Percentiles rank a stretch among this genome's conserved stretches.
Conservation (phyloP, 108 stramenopile species). For the Cyclotella choctawhatcheeana region DNA sequence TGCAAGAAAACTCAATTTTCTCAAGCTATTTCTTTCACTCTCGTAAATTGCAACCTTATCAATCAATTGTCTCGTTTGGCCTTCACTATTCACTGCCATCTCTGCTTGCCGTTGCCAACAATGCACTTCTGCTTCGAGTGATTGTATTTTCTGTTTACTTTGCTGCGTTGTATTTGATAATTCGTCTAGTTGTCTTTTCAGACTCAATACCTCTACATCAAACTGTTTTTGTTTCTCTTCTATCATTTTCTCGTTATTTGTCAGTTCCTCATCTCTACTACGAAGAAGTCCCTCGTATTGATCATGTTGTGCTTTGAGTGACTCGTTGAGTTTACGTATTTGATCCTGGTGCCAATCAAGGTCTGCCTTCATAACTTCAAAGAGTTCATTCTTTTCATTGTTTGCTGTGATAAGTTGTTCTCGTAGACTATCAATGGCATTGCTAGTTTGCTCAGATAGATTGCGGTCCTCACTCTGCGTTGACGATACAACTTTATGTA, state of each 20-base stretch:
- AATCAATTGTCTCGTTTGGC: slow-evolving; percentile 1
- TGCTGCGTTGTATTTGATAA: neutral
- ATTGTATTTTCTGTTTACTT: slow-evolving; percentile 6
- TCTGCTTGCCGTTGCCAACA: slow-evolving; percentile 2
- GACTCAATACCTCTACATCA: neutral
- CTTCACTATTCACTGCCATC: slow-evolving; percentile 16
- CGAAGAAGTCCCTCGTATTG: neutral
- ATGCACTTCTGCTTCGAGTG: slow-evolving; percentile 10
- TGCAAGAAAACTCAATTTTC: slow-evolving; percentile 29
- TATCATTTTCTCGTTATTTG: neutral
- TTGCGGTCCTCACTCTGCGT: too few species aligned
- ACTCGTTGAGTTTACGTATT: slow-evolving; percentile 17
- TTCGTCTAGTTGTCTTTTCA: neutral
- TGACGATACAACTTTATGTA: neutral
- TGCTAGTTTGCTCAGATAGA: neutral
- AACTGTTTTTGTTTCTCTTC: neutral
- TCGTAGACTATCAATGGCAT: neutral
- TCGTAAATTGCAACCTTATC: slow-evolving; percentile 13
- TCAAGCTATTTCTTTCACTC: slow-evolving; percentile 35
- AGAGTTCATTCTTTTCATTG: slow-evolving; percentile 8
- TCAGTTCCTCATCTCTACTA: neutral
- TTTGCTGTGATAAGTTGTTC: neutral
- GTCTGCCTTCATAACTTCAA: slow-evolving; percentile 12
- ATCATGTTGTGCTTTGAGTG: slow-evolving; percentile 4
- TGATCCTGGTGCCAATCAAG: slow-evolving; percentile 15